Conservation (phyloP, 2,329 filamentous ascomycete species). For the Ceratocystis ficicola region DNA sequence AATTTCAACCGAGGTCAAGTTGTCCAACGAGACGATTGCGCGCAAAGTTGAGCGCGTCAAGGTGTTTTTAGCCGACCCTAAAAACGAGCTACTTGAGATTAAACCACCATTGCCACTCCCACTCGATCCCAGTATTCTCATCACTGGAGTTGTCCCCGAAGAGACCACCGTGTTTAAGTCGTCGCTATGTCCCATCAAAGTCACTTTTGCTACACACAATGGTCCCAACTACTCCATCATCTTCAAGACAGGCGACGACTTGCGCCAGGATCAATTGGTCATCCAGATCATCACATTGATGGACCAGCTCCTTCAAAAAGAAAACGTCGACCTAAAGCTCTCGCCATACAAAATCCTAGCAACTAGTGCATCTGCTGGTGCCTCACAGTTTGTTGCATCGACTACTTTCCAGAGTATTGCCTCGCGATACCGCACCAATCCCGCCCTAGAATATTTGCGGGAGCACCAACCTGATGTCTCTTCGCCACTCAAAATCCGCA, state of each 20-base stretch:
- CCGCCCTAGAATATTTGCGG: constrained; percentile 70
- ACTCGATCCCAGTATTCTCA: constrained; percentile 68
- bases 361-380: constrained; percentile 76
- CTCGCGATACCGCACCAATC: constrained; percentile 63
- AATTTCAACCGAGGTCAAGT: constrained; percentile 78
- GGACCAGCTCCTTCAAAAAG: constrained; percentile 89
- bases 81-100: constrained; percentile 74
- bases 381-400: constrained; percentile 86
- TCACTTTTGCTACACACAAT: constrained; percentile 72
- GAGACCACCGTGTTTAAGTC: constrained; percentile 93
- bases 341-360: constrained; percentile 94
- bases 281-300: constrained; percentile 96
- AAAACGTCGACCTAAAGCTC: constrained; percentile 88
- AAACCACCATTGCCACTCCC: constrained; percentile 80
- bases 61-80: constrained; percentile 71
- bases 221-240: constrained; percentile 79
- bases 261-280: constrained; percentile 92
- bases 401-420: constrained; percentile 72
- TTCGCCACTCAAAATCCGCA: constrained; percentile 73
- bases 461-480: constrained; percentile 78
- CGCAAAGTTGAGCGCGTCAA: constrained; percentile 78
- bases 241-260: constrained; percentile 93
- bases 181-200: constrained; percentile 77
- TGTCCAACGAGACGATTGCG: constrained; percentile 62
- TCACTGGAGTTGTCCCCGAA: constrained; percentile 69